Evolutionary conservation across 352 stramenopile species (phyloP).

Genomic region (Phytopythium vexans): DNA sequence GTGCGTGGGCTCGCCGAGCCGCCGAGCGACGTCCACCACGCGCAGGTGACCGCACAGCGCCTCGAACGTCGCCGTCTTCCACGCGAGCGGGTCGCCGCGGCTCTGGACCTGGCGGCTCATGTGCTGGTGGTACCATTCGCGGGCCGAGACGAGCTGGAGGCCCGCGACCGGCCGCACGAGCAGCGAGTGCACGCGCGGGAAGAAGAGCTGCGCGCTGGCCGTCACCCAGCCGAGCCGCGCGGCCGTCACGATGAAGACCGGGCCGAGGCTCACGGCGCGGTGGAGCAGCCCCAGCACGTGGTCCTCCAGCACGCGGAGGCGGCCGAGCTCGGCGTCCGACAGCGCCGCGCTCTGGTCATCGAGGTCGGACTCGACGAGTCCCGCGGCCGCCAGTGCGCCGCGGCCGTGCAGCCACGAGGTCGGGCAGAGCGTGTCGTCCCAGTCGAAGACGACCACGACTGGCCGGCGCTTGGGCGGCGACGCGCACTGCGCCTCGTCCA

Average conservation of each 20-base stretch:
- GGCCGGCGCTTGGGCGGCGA: constrained; percentile 5
- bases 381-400: constrained; percentile 35
- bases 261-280: constrained; percentile 29
- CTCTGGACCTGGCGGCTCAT: constrained; percentile 5
- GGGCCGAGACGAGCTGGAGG: constrained; percentile 54
- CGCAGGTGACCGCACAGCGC: constrained; percentile 46
- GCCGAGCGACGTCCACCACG: constrained; percentile 31
- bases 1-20: constrained; percentile 23
- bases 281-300: constrained; percentile 41
- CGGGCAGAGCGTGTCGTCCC: constrained; percentile 66
- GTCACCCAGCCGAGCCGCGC: constrained; percentile 53
- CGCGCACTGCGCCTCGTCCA: constrained; percentile 7
- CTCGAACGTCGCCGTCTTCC: constrained; percentile 53
- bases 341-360: background rate
- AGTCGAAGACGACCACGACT: constrained; percentile 51
- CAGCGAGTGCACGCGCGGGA: constrained; percentile 40
- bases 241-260: constrained; percentile 66
- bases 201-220: constrained; percentile 34
- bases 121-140: constrained; percentile 53
- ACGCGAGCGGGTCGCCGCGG: constrained; percentile 36
- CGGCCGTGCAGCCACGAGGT: constrained; percentile 51
- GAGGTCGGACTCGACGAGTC: constrained; percentile 27
- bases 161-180: constrained; percentile 20
- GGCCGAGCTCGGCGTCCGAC: constrained; percentile 14
- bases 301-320: constrained; percentile 32